Base-by-base conservation (phyloP, 1,284 basidiomycete genomes). In the Cryptococcus amylolentus region DNA sequence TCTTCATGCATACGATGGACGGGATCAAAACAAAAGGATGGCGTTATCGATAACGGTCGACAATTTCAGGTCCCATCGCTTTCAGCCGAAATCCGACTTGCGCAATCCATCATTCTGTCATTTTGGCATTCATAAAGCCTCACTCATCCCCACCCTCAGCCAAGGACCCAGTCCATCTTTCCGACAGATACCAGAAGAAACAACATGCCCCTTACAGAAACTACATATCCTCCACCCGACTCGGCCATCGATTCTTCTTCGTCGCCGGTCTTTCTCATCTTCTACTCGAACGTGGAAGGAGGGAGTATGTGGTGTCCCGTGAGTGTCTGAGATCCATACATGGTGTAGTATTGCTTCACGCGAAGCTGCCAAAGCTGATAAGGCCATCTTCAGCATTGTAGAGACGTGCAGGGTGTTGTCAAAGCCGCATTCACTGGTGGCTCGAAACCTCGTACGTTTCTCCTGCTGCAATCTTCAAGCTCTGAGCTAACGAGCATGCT, bases 331-430 rank as follows among this genome's bases (percentile, higher is more conserved):
- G 26, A 38, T n/a, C 42, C 7, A 13, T 13, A 18, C 27, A 12
- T 27, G 18, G n/a, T 5, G 2, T 8, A 51, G 23, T 23, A 42
- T 5, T 1, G 7, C 18, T 28, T 39, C 26, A 27, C 23, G 20
- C 18, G n/a, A 9, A 23, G 23, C n/a, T 23, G 4, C 9, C 14
- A 46, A 28, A 46, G 18, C 44, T 46, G 18, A 38, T 7, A 8
- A 18, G 23, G 3, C 20, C 7, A 28, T 18, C 23, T 16, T 28
- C 44, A 62, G 60, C 60, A 62, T 47, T 62, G 60, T 37, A 42
- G 60, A 27, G 60, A 62, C 50, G 57, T 62, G 9, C 50, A 62
- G 38, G 57, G 60, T 5, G 51, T 62, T 10, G 45, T 62, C 6
- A 55, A 56, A 27, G 42, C 57, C 14, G 52, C 57, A 8, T 62